A percentile compares a stretch with the other conserved stretches of the same genome.
phyloP scores from a whole-genome alignment of 2,329 filamentous ascomycete genomes.

The Magnaporthiopsis rhizophila region DNA sequence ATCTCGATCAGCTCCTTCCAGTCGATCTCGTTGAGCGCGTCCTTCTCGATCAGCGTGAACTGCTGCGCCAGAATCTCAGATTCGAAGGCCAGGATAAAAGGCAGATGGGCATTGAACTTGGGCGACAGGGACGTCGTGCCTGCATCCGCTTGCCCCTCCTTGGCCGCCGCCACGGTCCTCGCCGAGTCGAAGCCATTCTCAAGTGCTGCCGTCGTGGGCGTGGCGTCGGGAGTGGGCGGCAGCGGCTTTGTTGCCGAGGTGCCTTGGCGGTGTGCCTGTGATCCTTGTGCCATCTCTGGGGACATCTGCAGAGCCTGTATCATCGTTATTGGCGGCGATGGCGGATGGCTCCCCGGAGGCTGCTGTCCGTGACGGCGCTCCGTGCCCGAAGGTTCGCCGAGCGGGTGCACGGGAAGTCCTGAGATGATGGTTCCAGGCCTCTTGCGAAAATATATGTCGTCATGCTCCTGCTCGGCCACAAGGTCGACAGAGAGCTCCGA shows the following conservation, averaged over 20 bases:
- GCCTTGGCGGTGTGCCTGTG: conserved; percentile 32
- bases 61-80: conserved; percentile 73
- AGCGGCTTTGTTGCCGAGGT: conserved; percentile 36
- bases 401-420: conserved; percentile 27
- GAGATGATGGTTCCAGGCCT: conserved; percentile 23
- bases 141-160: conserved; percentile 16
- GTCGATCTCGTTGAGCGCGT: conserved; percentile 77
- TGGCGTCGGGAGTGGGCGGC: conserved; percentile 42
- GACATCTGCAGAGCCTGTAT: conserved; percentile 37
- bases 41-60: conserved; percentile 79
- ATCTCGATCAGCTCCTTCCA: conserved; percentile 83
- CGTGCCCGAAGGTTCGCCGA: conserved; percentile 18
- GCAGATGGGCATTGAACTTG: conserved; percentile 54
- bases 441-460: conserved; percentile 19
- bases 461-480: conserved; percentile 24
- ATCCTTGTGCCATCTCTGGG: conserved; percentile 27
- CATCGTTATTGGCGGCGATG: conserved; percentile 40
- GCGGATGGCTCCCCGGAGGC: conserved; percentile 17
- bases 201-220: conserved; percentile 33
- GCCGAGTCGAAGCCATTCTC: conserved; percentile 27
- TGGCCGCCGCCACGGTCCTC: conserved; percentile 18
- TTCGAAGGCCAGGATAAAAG: conserved; percentile 75
- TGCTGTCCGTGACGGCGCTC: conserved; percentile 16
- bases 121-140: conserved; percentile 17
- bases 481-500: conserved; percentile 53